These are phyloP conservation scores for Cytauxzoon felis DNA, from an alignment of 169 alveolate species.

Conservation along the genomic window DNA sequence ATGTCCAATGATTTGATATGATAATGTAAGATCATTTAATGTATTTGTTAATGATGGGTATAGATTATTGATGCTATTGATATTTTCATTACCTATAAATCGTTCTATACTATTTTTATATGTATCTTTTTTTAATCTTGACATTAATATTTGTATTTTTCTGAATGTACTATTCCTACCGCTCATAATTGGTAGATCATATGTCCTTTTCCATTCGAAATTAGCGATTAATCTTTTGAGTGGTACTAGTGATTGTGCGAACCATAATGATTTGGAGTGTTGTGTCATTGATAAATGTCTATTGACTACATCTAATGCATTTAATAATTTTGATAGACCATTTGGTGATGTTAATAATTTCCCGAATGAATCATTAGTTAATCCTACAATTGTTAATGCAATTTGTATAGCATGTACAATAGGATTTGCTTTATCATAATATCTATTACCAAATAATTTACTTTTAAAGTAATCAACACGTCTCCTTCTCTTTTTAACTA, in stretches of 20 bases:
- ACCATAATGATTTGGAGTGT: conserved; percentile 3
- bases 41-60: conserved; percentile 28
- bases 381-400: conserved; percentile 12
- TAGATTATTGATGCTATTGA: conserved; percentile 10
- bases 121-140: not conserved
- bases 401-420: not conserved
- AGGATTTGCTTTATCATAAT: not conserved
- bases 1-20: conserved; percentile 13
- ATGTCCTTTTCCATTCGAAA: conserved; percentile 33
- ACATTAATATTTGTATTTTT: conserved; percentile 22
- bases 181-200: conserved; percentile 1
- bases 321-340: conserved; percentile 9
- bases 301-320: conserved; percentile 17
- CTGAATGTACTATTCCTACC: conserved; percentile 1
- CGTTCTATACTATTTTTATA: conserved; percentile 29
- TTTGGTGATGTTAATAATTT: conserved; percentile 9
- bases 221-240: conserved; percentile 4
- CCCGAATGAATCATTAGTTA: conserved; percentile 19
- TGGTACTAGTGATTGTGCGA: not conserved
- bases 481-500: too few species aligned
- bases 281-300: conserved; percentile 4
- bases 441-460: too few species aligned
- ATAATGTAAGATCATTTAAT: conserved; percentile 21
- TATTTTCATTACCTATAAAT: conserved; percentile 34
- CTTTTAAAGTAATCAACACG: too few species aligned